phyloP scores from a whole-genome alignment of 1,139 yeast genomes.

The Pneumocystis wakefieldiae region DNA sequence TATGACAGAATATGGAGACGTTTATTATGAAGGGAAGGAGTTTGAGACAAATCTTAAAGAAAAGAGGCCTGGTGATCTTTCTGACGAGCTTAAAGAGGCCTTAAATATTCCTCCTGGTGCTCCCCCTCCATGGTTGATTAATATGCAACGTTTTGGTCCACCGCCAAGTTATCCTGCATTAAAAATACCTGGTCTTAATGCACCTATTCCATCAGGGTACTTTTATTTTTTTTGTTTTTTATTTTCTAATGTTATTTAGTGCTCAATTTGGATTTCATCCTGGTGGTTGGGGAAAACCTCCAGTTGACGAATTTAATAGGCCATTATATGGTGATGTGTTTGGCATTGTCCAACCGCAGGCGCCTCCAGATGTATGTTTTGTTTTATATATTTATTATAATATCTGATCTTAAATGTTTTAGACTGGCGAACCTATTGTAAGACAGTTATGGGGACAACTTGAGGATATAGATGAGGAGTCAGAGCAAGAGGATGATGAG shows the following conservation, averaged over 20 bases:
- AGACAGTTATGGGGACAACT: slow-evolving; percentile 24
- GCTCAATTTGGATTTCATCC: slow-evolving; percentile 29
- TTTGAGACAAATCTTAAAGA: slow-evolving; percentile 30
- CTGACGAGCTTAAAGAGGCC: slow-evolving; percentile 46
- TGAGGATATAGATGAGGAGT: slow-evolving; percentile 23
- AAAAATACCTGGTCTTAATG: slow-evolving; percentile 40
- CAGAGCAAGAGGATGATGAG: slow-evolving; percentile 23
- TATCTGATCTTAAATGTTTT: not conserved
- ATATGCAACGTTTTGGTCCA: slow-evolving; percentile 59
- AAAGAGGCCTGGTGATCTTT: slow-evolving; percentile 55
- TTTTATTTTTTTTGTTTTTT: not conserved
- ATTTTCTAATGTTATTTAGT: not conserved
- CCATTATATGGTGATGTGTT: slow-evolving; percentile 27
- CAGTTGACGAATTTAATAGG: slow-evolving; percentile 22
- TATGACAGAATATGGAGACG: slow-evolving; percentile 54
- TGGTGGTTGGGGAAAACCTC: slow-evolving; percentile 31
- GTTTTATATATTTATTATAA: slow-evolving; percentile 13
- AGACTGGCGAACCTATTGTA: slow-evolving; percentile 23
- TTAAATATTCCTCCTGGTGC: slow-evolving; percentile 50
- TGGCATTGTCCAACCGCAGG: slow-evolving; percentile 30
- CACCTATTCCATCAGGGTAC: slow-evolving; percentile 26
- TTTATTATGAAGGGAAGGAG: slow-evolving; percentile 69
- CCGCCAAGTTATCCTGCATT: slow-evolving; percentile 73
- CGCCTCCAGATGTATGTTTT: slow-evolving; percentile 24
- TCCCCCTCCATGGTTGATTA: slow-evolving; percentile 70